Evolutionary conservation across 139 green algal species (phyloP).

Genomic region (Picochlorum sp.): DNA sequence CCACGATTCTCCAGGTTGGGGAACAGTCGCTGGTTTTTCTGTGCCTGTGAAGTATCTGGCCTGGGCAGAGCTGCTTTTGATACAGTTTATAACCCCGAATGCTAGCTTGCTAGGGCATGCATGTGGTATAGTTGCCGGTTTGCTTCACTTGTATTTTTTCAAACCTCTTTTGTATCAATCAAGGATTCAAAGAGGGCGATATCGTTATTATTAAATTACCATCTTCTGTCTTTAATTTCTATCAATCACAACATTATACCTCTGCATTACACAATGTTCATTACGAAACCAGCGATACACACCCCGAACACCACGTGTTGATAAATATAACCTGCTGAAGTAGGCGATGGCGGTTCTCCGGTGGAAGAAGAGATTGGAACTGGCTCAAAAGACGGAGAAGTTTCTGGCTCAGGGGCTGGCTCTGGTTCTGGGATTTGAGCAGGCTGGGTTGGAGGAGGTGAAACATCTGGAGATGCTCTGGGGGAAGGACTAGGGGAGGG

Average conservation of each 20-base stretch:
- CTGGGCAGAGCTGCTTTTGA: slow-evolving; percentile 60
- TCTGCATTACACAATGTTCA: no score
- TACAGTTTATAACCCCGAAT: slow-evolving; percentile 41
- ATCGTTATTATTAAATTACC: no score
- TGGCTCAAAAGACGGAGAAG: not conserved
- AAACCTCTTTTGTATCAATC: no score
- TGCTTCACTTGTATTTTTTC: slow-evolving; percentile 40
- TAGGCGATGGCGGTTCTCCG: no score
- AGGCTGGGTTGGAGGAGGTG: not conserved
- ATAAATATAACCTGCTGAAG: no score
- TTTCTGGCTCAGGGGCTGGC: not conserved
- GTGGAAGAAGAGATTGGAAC: not conserved
- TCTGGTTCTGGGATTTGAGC: not conserved
- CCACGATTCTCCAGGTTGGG: slow-evolving; percentile 23
- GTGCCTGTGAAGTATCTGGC: slow-evolving; percentile 58
- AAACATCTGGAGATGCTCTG: not conserved
- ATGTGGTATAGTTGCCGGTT: slow-evolving; percentile 55
- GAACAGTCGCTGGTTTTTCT: slow-evolving; percentile 29
- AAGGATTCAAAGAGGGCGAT: no score
- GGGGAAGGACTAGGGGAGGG: not conserved
- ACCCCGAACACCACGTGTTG: no score
- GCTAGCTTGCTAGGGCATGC: slow-evolving; percentile 64
- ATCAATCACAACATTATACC: no score
- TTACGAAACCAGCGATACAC: no score
- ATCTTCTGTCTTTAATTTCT: no score